Base-by-base conservation (phyloP, 306 rosid genomes). In the Begonia loranthoides region DNA sequence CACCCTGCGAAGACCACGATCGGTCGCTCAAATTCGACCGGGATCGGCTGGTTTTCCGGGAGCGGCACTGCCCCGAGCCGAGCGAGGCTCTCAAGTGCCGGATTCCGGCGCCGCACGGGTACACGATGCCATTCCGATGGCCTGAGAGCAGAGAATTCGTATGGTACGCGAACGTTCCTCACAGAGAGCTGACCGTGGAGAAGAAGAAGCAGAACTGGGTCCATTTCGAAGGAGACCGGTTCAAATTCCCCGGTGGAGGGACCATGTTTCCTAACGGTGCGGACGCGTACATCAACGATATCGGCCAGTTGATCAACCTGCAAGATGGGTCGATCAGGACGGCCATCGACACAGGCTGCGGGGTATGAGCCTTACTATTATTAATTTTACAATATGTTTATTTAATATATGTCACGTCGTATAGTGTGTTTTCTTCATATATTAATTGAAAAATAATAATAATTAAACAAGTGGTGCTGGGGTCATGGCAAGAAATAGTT, bases 271-370 rank as follows among this genome's bases (percentile, higher is more conserved):
- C 17, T 17, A n/a, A 49, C 52, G 52, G 52, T 9, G 52, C 52
- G 17, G 52, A 49, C 21, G 21, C 17, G 4, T 49, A 49, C 17
- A 49, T 49, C 51, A 22, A 86, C 33, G 94, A 86, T 6, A 77
- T 92, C 17, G 96, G 82, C 1, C 75, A 68, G 58, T 15, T 83
- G 55, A 79, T 92, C 45, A 72, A 86, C 55, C 82, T 92, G 8
- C 6, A 49, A 13, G 93, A 79, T 12, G 96, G 99, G 12, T 76
- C 87, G 4, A 58, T 92, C 50, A 64, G 99, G 59, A 92, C 99
- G 60, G 96, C 99, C 77, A 70, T 92, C 15, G 99, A 92, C 41
- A 92, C 96, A 49, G 99, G 99, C 21, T 92, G 99, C 45, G 99
- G 99, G 84, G 99, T 92, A 81, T 33, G 93, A 70, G 3, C 4